Evolutionary conservation across 495 filamentous ascomycete species (phyloP), one percentile per base, ranked within the genome.

Genomic region (Neurospora terricola): DNA sequence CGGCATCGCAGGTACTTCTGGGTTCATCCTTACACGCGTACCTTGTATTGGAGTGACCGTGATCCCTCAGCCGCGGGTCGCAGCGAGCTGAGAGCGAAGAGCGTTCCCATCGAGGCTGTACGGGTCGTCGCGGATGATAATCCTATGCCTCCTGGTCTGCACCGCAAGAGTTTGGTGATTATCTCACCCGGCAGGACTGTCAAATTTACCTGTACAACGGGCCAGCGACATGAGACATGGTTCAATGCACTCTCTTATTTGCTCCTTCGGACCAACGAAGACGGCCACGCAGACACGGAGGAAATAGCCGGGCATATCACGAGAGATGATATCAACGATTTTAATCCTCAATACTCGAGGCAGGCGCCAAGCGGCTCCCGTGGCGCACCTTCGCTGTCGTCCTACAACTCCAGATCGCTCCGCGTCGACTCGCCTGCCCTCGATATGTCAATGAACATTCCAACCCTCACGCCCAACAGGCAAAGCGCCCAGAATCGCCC

Each of bases 11-110:
- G 96, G 37, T 99, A 97, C 84, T 99, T 99, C 88, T 99, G 96
- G 96, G 92, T 99, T 27, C 96, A 99, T 81, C 96, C 96, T 0
- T 99, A 99, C 81, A 99, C 96, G 5, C 90, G 94, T 38, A 98
- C 95, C 0, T 81, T 99, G 72, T 99, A 99, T 84, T 99, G 96
- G 96, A 96, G 93, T 78, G 93, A 96, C 72, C 87, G 90, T 45
- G 95, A 98, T 81, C 96, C 96, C 2, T 88, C 91, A 54, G 86
- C 85, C 36, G 93, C 91, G 69, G 92, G 93, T 18, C 89, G 91
- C 74, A 84, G 86, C 23, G 91, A 97, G 81, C 82, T 94, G 73
- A 92, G 91, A 77, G 93, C 96, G 34, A 99, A 99, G 89, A 96
- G 93, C 82, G 93, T 98, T 42, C 89, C 91, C 3, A 98, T 99